phyloP scores from a whole-genome alignment of 2,329 filamentous ascomycete genomes.

The Emergomyces pasteurianus region DNA sequence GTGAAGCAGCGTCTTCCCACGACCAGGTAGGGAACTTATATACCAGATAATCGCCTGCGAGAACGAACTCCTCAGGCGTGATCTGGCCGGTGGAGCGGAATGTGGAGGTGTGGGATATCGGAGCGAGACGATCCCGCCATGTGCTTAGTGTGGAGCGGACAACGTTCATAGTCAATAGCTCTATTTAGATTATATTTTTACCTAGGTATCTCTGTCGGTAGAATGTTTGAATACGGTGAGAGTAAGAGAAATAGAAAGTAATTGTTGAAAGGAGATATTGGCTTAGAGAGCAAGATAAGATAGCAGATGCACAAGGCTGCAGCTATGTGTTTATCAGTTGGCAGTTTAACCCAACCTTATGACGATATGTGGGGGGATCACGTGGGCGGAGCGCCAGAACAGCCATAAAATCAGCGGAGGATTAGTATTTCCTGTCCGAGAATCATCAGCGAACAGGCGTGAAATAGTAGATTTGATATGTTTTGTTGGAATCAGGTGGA shows the following conservation, averaged over 20 bases:
- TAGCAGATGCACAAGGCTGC: background rate
- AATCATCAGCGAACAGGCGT: no score
- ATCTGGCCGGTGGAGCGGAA: conserved; percentile 92
- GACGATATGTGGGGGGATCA: background rate
- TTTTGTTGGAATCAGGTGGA: background rate
- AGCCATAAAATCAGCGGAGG: background rate
- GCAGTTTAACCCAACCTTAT: background rate
- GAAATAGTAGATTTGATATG: no score
- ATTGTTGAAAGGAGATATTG: background rate
- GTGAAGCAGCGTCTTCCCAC: conserved; percentile 82
- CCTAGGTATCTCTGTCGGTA: background rate
- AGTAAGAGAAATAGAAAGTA: background rate
- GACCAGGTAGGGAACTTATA: conserved; percentile 99
- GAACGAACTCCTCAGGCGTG: conserved; percentile 91
- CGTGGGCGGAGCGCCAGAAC: background rate
- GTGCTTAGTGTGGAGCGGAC: conserved; percentile 87
- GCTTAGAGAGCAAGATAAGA: background rate
- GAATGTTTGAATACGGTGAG: background rate
- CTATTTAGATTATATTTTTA: background rate
- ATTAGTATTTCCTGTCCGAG: background rate
- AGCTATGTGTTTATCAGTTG: background rate
- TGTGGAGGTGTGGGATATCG: conserved; percentile 78
- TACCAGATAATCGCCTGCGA: conserved; percentile 91
- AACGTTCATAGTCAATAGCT: conserved; percentile 58
- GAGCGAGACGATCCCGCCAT: conserved; percentile 82